Base-by-base conservation (phyloP, 495 filamentous ascomycete genomes). In the Bathelium albidoporum region DNA sequence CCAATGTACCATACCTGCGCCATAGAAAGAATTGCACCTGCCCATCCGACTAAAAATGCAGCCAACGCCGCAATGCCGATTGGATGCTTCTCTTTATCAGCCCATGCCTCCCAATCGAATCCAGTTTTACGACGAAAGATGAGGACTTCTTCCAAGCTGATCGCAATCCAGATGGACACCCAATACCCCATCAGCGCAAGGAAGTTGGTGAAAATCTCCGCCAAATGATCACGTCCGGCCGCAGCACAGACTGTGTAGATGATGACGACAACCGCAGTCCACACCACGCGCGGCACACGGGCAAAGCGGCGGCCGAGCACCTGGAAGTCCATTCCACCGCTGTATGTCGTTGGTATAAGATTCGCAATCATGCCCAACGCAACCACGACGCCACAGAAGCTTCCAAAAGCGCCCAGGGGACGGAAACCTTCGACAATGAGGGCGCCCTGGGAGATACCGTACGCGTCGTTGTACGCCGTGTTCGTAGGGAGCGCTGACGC, bases 301-400 rank as follows among this genome's bases (percentile, higher is more conserved):
- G 76, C 74, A 1, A 74, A 69, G 49, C 77, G 74, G 2, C 75
- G 73, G 12, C 82, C 82, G 11, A 84, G 70, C 32, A 81, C 77
- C 60, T 85, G 82, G 66, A 80, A 82, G 63, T 88, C 85, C 24
- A 92, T 80, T 2, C 86, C 85, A 26, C 82, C 76, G 26, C 83
- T 85, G 73, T 91, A 92, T 3, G 83, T 85, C 1, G 87, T 86
- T 0, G 85, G 77, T 36, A 90, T 80, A 36, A 82, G 81, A 70
- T 92, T 92, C 32, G 87, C 82, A 58, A 90, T 84, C 11, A 90
- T 76, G 1, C 88, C 86, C 1, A 92, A 75, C 0, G 87, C 85
- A 9, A 87, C 76, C n/a, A 92, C 71, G 0, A 90, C 86, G 22
- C 82, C 80, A 71, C 85, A 87, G 77, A 90, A 87, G 66, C 85